These are phyloP conservation scores for Pseudofabraea citricarpa DNA, from an alignment of 2,329 filamentous ascomycete species.

Conservation along the genomic window DNA sequence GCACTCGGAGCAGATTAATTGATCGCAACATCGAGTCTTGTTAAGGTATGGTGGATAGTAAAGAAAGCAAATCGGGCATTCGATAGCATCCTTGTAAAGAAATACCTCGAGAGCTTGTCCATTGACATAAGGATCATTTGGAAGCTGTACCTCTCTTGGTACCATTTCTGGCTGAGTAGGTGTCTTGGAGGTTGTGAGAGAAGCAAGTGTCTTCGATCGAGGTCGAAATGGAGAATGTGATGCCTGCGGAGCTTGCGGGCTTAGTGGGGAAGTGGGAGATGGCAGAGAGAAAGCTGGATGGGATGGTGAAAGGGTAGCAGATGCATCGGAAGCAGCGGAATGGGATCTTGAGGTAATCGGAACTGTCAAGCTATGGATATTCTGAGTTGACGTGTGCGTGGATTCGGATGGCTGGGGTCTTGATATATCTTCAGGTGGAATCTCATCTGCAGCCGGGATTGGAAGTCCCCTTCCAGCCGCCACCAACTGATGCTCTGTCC, in stretches of 20 bases:
- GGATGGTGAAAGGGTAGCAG: constrained; percentile 51
- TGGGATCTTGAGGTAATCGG: constrained; percentile 74
- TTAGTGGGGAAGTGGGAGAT: constrained; percentile 47
- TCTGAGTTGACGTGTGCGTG: constrained; percentile 50
- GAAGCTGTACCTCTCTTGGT: constrained; percentile 74
- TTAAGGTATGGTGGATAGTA: constrained; percentile 95
- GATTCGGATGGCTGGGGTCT: constrained; percentile 41
- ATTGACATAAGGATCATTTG: constrained; percentile 82
- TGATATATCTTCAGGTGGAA: constrained; percentile 73
- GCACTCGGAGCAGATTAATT: constrained; percentile 95
- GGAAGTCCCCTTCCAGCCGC: constrained; percentile 80
- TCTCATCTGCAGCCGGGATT: constrained; percentile 78
- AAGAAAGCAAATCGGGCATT: constrained; percentile 95
- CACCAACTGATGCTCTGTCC: constrained; percentile 94
- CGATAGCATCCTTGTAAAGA: constrained; percentile 82
- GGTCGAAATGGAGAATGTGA: constrained; percentile 64
- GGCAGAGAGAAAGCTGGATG: constrained; percentile 57
- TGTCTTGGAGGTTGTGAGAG: constrained; percentile 70
- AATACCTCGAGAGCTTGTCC: constrained; percentile 92
- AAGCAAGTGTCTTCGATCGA: constrained; percentile 83
- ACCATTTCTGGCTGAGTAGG: constrained; percentile 65
- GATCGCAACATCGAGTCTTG: constrained; percentile 89
- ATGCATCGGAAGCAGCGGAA: constrained; percentile 72
- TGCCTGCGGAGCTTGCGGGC: constrained; percentile 35
- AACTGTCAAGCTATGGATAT: constrained; percentile 69